A percentile compares a stretch with the other conserved stretches of the same genome.
phyloP scores from a whole-genome alignment of 768 basidiomycete species.

The Tricholomella constricta region DNA sequence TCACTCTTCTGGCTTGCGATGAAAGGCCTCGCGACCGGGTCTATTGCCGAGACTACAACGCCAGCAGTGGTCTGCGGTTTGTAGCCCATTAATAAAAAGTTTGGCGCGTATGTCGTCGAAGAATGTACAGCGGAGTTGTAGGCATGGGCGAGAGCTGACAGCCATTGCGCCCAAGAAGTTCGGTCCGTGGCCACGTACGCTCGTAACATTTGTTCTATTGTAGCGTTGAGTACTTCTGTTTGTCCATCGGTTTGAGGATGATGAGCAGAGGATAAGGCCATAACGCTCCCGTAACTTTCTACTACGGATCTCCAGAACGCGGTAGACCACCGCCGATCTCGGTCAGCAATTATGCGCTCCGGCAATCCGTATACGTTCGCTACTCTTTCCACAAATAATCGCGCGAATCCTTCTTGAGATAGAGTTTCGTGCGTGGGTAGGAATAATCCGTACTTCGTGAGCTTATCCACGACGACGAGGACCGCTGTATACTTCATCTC shows the following conservation, averaged over 20 bases:
- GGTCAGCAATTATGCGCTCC: no score
- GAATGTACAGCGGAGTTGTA: constrained; percentile 31
- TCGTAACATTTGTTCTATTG: constrained; percentile 20
- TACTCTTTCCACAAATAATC: neutral
- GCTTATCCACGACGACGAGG: neutral
- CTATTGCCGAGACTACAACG: neutral
- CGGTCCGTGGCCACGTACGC: constrained; percentile 27
- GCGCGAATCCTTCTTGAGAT: neutral
- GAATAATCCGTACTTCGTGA: neutral
- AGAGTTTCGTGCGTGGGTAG: neutral
- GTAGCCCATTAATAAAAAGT: constrained; percentile 31
- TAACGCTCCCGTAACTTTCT: neutral
- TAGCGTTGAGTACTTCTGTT: constrained; percentile 6
- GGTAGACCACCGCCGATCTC: no score
- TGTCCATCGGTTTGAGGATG: constrained; percentile 42
- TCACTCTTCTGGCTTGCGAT: neutral
- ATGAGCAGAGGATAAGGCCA: neutral
- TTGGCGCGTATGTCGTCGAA: constrained; percentile 26
- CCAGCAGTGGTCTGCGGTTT: constrained; percentile 15
- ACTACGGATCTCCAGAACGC: constrained; percentile 12
- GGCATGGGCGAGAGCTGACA: constrained; percentile 26
- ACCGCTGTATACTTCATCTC: neutral
- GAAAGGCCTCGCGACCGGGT: neutral
- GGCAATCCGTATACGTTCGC: no score
- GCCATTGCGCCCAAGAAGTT: constrained; percentile 25